Evolutionary conservation across 75 land plant species (phyloP), one percentile per base, ranked within the genome.

Genomic region (Picea sitchensis): DNA sequence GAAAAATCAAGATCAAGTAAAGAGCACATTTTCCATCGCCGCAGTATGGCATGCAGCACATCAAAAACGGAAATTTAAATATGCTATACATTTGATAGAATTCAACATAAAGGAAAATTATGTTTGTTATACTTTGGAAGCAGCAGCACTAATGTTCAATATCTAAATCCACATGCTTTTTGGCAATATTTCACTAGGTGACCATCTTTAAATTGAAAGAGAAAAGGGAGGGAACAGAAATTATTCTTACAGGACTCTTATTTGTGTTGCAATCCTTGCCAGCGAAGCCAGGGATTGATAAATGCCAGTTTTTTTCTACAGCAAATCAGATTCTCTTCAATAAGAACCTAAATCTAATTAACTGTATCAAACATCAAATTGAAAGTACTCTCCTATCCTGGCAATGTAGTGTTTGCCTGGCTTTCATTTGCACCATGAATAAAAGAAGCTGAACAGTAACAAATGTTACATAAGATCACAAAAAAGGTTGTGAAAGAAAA

Each of bases 271-370:
- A 87, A 59, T 87, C 95, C 58, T 93, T 93, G 36, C 83, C 84
- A 21, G 89, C 65, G 54, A 82, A 93, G 34, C 92, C 95, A 3
- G 95, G 93, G 73, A 93, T 81, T 4, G 80, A 82, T 51, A 93
- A 60, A 54, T 87, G 79, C 93, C 91, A 93, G 41, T 91, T 87
- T 63, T 81, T 87, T 81, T 89, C 93, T 91, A 87, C 81, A 80
- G 2, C 30, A 64, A n/a, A 64, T 8, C 11, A 64, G 30, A 21
- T n/a, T 18, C 8, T 21, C 21, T 21, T 64, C 30, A 64, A n/a
- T 64, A 26, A 64, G 2, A 17, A 64, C 11, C 21, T 64, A 64
- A 64, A 21, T 64, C 12, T 64, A 11, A 21, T 64, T 64, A 21
- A 21, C 21, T 8, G 11, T 20, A 62, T 11, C 20, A 62, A 20